A percentile compares a stretch with the other conserved stretches of the same genome.
Evolutionary conservation across 129 eudicot genomes (phyloP).

Genomic region (Chrysanthemum makinoi): DNA sequence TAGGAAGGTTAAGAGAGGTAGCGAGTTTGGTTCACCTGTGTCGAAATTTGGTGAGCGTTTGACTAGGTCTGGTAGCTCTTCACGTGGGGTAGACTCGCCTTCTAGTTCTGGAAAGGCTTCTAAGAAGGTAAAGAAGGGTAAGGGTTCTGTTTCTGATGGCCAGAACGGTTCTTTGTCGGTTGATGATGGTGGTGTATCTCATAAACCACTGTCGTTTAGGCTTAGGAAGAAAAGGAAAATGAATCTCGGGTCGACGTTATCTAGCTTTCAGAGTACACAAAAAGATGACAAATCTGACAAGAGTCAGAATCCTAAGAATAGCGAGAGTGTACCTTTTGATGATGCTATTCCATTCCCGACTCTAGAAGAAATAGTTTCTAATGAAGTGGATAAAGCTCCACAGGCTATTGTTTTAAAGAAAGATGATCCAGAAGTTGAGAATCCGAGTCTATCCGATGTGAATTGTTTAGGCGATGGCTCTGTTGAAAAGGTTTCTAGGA

Average conservation of each 20-base stretch:
- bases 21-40: constrained; percentile 38
- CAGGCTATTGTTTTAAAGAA: constrained; percentile 26
- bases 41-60: constrained; percentile 28
- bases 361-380: constrained; percentile 9
- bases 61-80: constrained; percentile 29
- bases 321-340: constrained; percentile 20
- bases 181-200: constrained; percentile 31
- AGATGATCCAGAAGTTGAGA: constrained; percentile 22
- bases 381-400: constrained; percentile 24
- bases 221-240: constrained; percentile 53
- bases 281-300: constrained; percentile 26
- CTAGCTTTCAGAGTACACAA: constrained; percentile 28
- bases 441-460: constrained; percentile 15
- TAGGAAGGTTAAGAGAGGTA: constrained; percentile 34
- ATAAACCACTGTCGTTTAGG: constrained; percentile 29
- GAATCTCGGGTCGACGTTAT: constrained; percentile 17
- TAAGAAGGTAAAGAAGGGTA: constrained; percentile 22
- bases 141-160: constrained; percentile 23
- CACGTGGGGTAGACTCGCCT: constrained; percentile 31
- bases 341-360: constrained; percentile 22
- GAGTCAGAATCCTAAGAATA: constrained; percentile 6
- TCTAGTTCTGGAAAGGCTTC: constrained; percentile 41
- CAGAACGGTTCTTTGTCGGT: constrained; percentile 26
- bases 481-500: constrained; percentile 26
- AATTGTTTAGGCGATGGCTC: constrained; percentile 13